These are phyloP conservation scores for Oryza australiensis DNA, from an alignment of 176 grass and related monocot species.

Conservation along the genomic window DNA sequence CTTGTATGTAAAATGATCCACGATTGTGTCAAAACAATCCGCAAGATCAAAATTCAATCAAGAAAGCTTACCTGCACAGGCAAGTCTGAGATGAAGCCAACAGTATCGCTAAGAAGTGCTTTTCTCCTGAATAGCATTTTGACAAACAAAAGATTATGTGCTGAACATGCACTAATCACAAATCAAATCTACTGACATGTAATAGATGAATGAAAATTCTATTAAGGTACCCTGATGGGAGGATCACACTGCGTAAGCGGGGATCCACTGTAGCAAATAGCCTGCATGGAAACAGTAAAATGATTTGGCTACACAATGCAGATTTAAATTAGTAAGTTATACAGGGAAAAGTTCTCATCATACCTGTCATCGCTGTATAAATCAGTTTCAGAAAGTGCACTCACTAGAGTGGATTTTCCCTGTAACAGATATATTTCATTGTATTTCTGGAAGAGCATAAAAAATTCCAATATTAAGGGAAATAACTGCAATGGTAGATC, in stretches of 20 bases:
- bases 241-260: conserved; percentile 84
- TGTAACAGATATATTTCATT: conserved; percentile 36
- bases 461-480: conserved; percentile 13
- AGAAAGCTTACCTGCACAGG: conserved; percentile 78
- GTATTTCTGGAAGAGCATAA: conserved; percentile 18
- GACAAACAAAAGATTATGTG: conserved; percentile 27
- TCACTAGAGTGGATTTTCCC: conserved; percentile 97
- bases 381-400: conserved; percentile 81
- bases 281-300: conserved; percentile 46
- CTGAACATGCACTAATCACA: conserved; percentile 9
- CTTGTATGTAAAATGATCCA: background rate
- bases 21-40: background rate
- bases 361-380: conserved; percentile 92
- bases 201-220: conserved; percentile 28
- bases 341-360: conserved; percentile 15
- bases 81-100: conserved; percentile 98
- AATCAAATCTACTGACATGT: conserved; percentile 27
- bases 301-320: conserved; percentile 17
- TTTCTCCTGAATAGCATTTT: conserved; percentile 64
- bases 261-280: conserved; percentile 99
- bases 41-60: conserved; percentile 14
- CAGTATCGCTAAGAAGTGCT: conserved; percentile 86
- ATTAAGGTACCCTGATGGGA: conserved; percentile 84
- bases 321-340: conserved; percentile 3
- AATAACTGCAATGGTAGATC: conserved; percentile 32